Evolutionary conservation across 73 alveolate species (phyloP).

Genomic region (Tetrahymena borealis): DNA sequence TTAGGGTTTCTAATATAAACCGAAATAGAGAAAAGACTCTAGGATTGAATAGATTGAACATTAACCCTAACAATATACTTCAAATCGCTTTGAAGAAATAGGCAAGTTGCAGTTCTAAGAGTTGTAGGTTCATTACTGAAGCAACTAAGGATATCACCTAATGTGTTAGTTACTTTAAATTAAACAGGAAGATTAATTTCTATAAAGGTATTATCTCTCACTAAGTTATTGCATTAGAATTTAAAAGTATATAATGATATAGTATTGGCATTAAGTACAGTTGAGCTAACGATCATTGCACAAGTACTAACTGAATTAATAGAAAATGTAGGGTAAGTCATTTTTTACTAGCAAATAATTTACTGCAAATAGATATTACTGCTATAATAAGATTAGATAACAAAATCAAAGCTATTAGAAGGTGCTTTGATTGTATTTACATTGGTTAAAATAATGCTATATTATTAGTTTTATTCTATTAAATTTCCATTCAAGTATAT

Average conservation of each 20-base stretch:
- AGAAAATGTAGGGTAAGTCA: background rate
- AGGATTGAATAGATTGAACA: background rate
- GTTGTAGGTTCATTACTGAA: background rate
- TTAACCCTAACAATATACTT: background rate
- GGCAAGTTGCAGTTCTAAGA: background rate
- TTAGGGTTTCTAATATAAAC: background rate
- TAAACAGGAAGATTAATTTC: background rate
- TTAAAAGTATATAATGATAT: background rate
- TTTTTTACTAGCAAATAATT: background rate
- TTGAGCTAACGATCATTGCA: background rate
- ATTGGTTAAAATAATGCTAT: background rate
- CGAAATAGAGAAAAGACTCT: background rate
- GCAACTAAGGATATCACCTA: background rate
- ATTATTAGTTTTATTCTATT: background rate
- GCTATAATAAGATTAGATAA: background rate
- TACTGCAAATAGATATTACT: background rate
- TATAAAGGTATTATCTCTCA: background rate
- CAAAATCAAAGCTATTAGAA: background rate
- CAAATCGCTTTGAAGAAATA: background rate
- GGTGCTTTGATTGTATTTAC: background rate
- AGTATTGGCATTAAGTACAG: background rate
- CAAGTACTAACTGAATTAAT: background rate
- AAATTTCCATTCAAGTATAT: background rate
- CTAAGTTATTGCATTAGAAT: background rate
- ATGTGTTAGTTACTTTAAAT: background rate